Percentiles rank a stretch among this genome's conserved stretches.
phyloP scores from a whole-genome alignment of 768 basidiomycete genomes.

The Mycena alexandri region DNA sequence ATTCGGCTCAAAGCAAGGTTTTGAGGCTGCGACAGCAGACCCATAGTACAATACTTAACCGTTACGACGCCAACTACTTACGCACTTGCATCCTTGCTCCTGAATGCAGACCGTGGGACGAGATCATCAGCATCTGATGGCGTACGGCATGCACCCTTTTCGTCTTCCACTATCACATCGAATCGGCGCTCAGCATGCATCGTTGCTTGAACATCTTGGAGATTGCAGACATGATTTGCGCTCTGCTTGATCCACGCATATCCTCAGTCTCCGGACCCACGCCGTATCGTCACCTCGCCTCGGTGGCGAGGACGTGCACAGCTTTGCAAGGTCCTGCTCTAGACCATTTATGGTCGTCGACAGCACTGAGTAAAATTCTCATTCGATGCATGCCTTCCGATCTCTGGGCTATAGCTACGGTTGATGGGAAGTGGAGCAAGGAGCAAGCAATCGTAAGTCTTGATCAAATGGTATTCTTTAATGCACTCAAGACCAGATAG shows the following conservation, averaged over 20 bases:
- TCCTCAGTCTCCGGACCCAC: neutral
- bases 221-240: neutral
- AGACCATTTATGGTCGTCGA: neutral
- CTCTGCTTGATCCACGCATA: neutral
- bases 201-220: slow-evolving; percentile 1
- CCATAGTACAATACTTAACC: too few relatives aligned
- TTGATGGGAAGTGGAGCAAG: neutral
- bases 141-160: too few relatives aligned
- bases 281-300: neutral
- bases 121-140: too few relatives aligned
- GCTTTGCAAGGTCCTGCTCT: neutral
- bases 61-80: too few relatives aligned
- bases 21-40: too few relatives aligned
- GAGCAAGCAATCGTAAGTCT: too few relatives aligned
- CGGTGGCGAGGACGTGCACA: neutral
- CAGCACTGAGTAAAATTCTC: neutral
- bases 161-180: too few relatives aligned
- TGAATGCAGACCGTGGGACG: too few relatives aligned
- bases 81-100: too few relatives aligned
- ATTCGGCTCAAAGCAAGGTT: too few relatives aligned
- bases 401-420: neutral
- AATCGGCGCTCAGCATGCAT: too few relatives aligned
- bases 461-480: too few relatives aligned
- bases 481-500: neutral
- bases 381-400: neutral